Percentiles rank a stretch among this genome's conserved stretches.
Evolutionary conservation across 768 basidiomycete genomes (phyloP).

Genomic region (Suillus paluster): DNA sequence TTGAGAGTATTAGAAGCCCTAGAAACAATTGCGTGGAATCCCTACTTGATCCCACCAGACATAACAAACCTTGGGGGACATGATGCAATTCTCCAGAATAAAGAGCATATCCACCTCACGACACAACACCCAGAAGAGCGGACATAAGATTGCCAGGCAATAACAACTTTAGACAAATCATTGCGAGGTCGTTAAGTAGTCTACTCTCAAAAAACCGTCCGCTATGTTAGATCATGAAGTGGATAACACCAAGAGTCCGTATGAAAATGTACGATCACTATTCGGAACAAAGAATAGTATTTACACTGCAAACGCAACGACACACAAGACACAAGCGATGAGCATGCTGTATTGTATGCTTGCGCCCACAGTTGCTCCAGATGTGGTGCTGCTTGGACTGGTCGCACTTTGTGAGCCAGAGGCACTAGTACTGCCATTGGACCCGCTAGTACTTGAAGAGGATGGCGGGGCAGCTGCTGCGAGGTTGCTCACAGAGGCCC

Average conservation of each 20-base stretch:
- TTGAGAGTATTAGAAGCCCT: not conserved
- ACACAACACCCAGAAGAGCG: not conserved
- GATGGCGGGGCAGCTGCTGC: slow-evolving; percentile 47
- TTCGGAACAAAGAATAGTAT: not conserved
- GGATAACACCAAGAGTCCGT: not conserved
- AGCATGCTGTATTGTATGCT: not conserved
- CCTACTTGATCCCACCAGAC: not conserved
- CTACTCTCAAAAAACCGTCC: not conserved
- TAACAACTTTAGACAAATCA: not conserved
- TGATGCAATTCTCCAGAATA: not conserved
- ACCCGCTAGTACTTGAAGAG: slow-evolving; percentile 18
- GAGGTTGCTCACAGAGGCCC: slow-evolving; percentile 52
- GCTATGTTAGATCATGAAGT: not conserved
- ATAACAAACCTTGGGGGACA: not conserved
- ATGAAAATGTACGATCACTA: not conserved
- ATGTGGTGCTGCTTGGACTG: slow-evolving; percentile 16
- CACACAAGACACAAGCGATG: not conserved
- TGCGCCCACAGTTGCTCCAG: slow-evolving; percentile 6
- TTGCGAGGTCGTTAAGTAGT: not conserved
- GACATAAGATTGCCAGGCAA: not conserved
- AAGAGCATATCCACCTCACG: not conserved
- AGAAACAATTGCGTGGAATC: not conserved
- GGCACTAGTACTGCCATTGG: slow-evolving; percentile 16
- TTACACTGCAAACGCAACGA: not conserved
- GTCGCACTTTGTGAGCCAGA: slow-evolving; percentile 23